Base-by-base conservation (phyloP, 371 early-diverging fungal genomes). In the Lichtheimia corymbifera region DNA sequence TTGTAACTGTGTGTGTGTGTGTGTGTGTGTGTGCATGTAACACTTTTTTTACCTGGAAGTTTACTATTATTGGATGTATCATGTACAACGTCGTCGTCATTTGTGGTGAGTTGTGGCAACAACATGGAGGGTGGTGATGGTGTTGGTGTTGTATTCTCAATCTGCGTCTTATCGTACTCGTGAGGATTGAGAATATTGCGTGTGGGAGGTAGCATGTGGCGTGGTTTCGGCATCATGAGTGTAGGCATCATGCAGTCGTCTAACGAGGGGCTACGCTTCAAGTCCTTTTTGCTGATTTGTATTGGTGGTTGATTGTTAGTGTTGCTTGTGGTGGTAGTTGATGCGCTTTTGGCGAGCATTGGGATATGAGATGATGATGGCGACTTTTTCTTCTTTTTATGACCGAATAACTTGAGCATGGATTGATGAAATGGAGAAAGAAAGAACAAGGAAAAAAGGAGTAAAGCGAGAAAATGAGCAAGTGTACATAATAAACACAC, bases 161-260 rank as follows among this genome's bases (percentile, higher is more conserved):
- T 12, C 14, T 58, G 42, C 0, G 66, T 66, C 50, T 66, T 66
- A 15, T 66, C 66, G 15, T 53, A 27, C 0, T 62, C 62, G 9
- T 58, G 41, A 24, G 15, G 3, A 42, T 49, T 44, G 7, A 66
- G 24, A 5, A 62, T 58, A 20, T 56, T 53, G 5, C 53, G 52
- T 7, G 64, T 64, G 11, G 64, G 64, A 11, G 64, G 45, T 28
- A 58, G 53, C 2, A 50, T 58, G 54, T 66, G 42, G n/a, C 59
- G 51, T 15, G 66, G 66, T 45, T 59, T 59, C 15, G 66, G 66
- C 66, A 66, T 66, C 20, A 58, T 22, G 42, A 66, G 44, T 18
- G 17, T 40, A n/a, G 52, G 59, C 22, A 51, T 41, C 9, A n/a
- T 45, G 45, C 45, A n/a, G 11, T 45, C 18, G 13, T 45, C 45